phyloP scores from a whole-genome alignment of 345 rosid genomes.

The Sonneratia caseolaris region DNA sequence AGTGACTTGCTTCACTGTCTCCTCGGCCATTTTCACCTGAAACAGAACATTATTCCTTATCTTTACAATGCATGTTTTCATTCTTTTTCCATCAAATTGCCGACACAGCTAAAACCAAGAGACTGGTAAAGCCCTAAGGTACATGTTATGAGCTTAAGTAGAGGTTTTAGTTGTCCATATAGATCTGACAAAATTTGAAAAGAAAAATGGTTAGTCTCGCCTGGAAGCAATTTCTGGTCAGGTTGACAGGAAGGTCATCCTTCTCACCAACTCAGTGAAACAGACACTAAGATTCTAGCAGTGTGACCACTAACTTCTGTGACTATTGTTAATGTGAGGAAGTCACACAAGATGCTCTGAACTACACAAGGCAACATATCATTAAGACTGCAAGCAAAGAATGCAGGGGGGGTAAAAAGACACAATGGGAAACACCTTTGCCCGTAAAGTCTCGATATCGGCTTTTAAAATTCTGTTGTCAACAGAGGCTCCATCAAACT shows the following conservation, averaged over 20 bases:
- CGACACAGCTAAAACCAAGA: background rate
- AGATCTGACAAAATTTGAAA: background rate
- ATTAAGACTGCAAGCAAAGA: background rate
- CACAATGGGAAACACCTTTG: constrained; percentile 34
- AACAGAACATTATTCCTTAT: constrained; percentile 9
- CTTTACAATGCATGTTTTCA: background rate
- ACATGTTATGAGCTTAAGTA: background rate
- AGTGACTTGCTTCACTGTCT: constrained; percentile 78
- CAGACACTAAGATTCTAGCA: background rate
- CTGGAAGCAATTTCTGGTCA: background rate
- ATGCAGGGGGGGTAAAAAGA: background rate
- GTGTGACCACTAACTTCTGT: background rate
- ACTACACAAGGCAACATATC: background rate
- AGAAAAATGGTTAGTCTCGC: background rate
- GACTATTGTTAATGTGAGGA: background rate
- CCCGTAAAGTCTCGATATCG: constrained; percentile 82
- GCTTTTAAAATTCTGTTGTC: constrained; percentile 90
- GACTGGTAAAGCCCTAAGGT: background rate
- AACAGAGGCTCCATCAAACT: constrained; percentile 70
- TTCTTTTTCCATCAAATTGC: background rate
- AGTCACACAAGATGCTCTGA: background rate
- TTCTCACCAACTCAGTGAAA: background rate
- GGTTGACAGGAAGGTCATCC: background rate
- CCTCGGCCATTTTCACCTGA: constrained; percentile 99
- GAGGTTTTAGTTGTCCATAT: too few species aligned